Percentiles rank a stretch among this genome's conserved stretches.
phyloP scores from a whole-genome alignment of 768 basidiomycete species.

The Boletus eberwhitei region DNA sequence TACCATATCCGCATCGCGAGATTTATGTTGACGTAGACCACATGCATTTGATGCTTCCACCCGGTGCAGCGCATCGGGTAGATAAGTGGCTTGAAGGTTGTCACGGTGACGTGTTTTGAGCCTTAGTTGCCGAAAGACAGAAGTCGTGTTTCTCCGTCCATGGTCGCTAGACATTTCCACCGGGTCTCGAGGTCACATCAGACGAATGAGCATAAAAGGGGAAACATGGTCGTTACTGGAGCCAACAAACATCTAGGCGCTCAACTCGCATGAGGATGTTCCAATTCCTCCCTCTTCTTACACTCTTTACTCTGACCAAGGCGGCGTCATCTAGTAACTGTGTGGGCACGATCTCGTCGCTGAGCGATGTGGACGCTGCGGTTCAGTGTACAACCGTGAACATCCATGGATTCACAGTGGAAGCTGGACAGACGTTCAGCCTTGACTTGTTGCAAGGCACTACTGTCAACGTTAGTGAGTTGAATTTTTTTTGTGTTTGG shows the following conservation, averaged over 20 bases:
- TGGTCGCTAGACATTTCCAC: neutral
- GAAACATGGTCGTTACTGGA: neutral
- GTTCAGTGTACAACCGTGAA: constrained; percentile 56
- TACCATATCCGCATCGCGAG: neutral
- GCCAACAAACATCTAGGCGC: neutral
- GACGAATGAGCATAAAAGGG: constrained; percentile 2
- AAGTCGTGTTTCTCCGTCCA: neutral
- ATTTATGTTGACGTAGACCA: neutral
- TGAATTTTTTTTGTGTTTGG: neutral
- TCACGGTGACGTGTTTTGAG: neutral
- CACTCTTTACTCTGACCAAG: constrained; percentile 15
- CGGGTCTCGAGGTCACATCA: neutral
- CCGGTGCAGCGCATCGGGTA: no score
- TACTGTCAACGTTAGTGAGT: constrained; percentile 57
- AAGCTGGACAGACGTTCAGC: constrained; percentile 48
- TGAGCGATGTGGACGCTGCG: constrained; percentile 49
- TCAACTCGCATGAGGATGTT: constrained; percentile 8
- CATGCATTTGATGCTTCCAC: neutral
- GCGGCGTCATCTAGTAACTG: constrained; percentile 27
- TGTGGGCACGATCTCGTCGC: constrained; percentile 52
- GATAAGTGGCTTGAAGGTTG: no score
- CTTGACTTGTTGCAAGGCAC: constrained; percentile 46
- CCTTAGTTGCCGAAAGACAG: neutral
- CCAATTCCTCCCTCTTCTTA: constrained; percentile 5
- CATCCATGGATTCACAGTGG: constrained; percentile 55